These are phyloP conservation scores for Podochytrium sp. DNA, from an alignment of 192 early-diverging fungal genomes.

Conservation along the genomic window DNA sequence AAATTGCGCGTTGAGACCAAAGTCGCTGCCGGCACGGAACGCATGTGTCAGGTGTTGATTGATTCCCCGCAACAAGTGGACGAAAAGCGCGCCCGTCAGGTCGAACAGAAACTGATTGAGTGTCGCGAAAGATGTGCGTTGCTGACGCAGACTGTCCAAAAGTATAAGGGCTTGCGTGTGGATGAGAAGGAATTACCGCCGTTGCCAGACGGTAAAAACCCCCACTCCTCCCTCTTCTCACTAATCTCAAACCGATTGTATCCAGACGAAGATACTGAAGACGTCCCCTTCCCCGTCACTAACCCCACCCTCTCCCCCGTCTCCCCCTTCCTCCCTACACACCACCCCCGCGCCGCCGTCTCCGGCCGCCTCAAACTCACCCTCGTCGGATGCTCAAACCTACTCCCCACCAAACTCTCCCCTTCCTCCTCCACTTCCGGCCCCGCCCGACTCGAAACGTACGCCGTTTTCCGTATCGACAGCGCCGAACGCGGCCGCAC, in stretches of 20 bases:
- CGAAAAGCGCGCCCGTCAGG: slow-evolving; percentile 37
- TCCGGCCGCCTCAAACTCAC: slow-evolving; percentile 46
- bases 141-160: slow-evolving; percentile 61
- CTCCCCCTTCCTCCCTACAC: too few relatives aligned
- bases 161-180: slow-evolving; percentile 87
- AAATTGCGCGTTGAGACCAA: slow-evolving; percentile 96
- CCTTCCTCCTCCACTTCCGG: neutral
- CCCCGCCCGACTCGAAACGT: slow-evolving; percentile 59
- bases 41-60: slow-evolving; percentile 52
- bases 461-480: slow-evolving; percentile 82
- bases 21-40: slow-evolving; percentile 80
- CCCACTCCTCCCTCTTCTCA: too few relatives aligned
- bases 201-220: slow-evolving; percentile 12
- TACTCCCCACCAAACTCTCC: slow-evolving; percentile 28
- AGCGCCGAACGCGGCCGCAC: slow-evolving; percentile 76
- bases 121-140: slow-evolving; percentile 50
- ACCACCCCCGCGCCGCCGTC: too few relatives aligned
- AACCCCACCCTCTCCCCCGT: too few relatives aligned
- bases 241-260: too few relatives aligned
- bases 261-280: too few relatives aligned
- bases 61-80: slow-evolving; percentile 31
- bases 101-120: slow-evolving; percentile 53
- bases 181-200: slow-evolving; percentile 56
- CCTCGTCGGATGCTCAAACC: slow-evolving; percentile 21
- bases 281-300: too few relatives aligned